Evolutionary conservation across 257 asterid genomes (phyloP), one percentile per base, ranked within the genome.

Genomic region (Solanum infundibuliforme): DNA sequence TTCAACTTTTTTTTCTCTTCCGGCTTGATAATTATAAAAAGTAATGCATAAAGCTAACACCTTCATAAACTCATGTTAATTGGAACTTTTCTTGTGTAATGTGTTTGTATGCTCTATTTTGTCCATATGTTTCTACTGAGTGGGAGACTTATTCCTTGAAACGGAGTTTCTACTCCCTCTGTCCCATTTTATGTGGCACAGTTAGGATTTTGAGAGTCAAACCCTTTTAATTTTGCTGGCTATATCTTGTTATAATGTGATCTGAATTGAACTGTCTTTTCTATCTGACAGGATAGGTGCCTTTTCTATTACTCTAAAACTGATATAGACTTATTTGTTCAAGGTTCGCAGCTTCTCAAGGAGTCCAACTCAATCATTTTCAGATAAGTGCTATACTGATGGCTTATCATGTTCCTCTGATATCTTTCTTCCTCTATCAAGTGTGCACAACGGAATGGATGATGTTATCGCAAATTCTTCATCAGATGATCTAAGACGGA

Each of bases 331-430:
- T 39, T 66, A 27, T 27, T 86, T 86, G 32, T 31, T 90, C 89
- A 87, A 92, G 94, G 91, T 90, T 72, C 92, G 87, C 81, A 88
- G 90, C 84, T 87, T 90, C 18, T 84, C 87, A 12, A 90, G 90
- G 86, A 92, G 94, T 89, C 92, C 93, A 16, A 20, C 88, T 41
- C 93, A 87, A 36, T 87, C 91, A 39, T 88, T 87, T 88, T 86
- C 94, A 16, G 90, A 87, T 71, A 91, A 90, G 86, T 84, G 90
- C 83, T 84, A 60, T 68, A 84, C 91, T 34, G 94, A 92, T 86
- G 93, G 90, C 43, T 85, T 88, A 75, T 89, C 94, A 20, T 91
- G 91, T 88, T 90, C 94, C 81, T 92, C 94, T 8, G 91, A 86
- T 36, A 91, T 91, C 89, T 87, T 92, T 27, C 66, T 62, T n/a